Evolutionary conservation across 306 rosid genomes (phyloP).

Genomic region (Crotalaria pallida): DNA sequence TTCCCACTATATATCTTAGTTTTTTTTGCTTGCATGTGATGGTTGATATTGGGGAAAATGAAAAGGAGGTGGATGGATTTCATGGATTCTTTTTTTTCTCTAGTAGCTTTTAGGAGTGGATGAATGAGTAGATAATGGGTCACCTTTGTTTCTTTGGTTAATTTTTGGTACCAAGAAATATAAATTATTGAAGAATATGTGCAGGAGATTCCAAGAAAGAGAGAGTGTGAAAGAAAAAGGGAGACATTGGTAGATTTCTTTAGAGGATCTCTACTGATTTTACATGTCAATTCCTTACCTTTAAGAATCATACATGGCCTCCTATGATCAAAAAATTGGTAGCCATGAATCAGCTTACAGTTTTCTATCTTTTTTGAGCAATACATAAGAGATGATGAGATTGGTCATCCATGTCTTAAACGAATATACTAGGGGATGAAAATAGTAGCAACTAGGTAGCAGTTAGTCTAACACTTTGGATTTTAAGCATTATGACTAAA

Average conservation of each 20-base stretch:
- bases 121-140: constrained; percentile 38
- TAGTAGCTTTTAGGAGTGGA: constrained; percentile 40
- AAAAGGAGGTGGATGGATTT: constrained; percentile 19
- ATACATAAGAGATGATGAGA: constrained; percentile 11
- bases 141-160: constrained; percentile 28
- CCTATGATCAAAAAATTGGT: constrained; percentile 20
- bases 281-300: constrained; percentile 34
- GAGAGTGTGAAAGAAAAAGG: not conserved
- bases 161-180: constrained; percentile 13
- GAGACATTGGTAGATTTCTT: constrained; percentile 12
- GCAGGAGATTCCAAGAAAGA: constrained; percentile 28
- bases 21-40: constrained; percentile 26
- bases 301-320: constrained; percentile 20
- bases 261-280: constrained; percentile 34
- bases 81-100: constrained; percentile 14
- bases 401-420: too few relatives aligned
- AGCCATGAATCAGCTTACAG: constrained; percentile 23
- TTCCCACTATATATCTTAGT: constrained; percentile 15
- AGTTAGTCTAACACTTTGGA: too few relatives aligned
- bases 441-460: too few relatives aligned
- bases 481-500: too few relatives aligned
- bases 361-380: constrained; percentile 16
- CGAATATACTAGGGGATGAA: too few relatives aligned
- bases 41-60: not conserved
- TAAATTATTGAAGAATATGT: constrained; percentile 23